Evolutionary conservation across 1,284 basidiomycete genomes (phyloP), one percentile per base, ranked within the genome.

Genomic region (Papiliotrema terrestris): DNA sequence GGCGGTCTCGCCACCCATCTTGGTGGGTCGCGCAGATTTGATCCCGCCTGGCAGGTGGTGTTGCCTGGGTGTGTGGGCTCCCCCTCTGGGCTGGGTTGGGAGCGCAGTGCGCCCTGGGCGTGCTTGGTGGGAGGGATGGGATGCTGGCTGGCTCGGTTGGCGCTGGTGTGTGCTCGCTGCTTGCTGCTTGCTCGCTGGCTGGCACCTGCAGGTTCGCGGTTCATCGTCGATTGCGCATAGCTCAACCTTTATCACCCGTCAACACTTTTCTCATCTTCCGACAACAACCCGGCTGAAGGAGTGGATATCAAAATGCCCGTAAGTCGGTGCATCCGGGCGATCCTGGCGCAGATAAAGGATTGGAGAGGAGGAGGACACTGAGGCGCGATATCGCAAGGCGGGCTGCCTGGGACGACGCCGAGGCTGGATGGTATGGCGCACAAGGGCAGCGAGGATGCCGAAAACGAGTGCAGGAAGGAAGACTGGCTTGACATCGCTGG

Each of bases 281-380:
- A 51, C 45, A 50, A 45, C 43, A 20, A 26, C 5, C 23, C 23
- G 17, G 62, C 54, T 58, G 49, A 61, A 56, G 61, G 58, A 57
- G 37, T 55, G 56, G 58, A 56, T 41, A 41, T 41, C 15, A 53
- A 57, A 37, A 63, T 63, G 64, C 58, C 60, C 54, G 64, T 66
- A 55, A 66, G 64, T 66, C 26, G 39, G 25, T 8, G 20, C 20
- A 22, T 20, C 23, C 43, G 23, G 23, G 3, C 43, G 43, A 22
- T 29, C 13, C 17, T 25, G 13, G 17, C 20, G 20, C 26, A 14
- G 41, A 32, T 44, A n/a, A n/a, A n/a, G 44, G 26, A 8, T 42
- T 36, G 20, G 20, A 25, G 39, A 41, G 17, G 29, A 14, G 22
- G 15, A 6, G 8, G 6, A 14, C 17, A 38, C 14, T 5, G 20